Base-by-base conservation (phyloP, 805 yeast species). In the Nakazawaea wickerhamii region DNA sequence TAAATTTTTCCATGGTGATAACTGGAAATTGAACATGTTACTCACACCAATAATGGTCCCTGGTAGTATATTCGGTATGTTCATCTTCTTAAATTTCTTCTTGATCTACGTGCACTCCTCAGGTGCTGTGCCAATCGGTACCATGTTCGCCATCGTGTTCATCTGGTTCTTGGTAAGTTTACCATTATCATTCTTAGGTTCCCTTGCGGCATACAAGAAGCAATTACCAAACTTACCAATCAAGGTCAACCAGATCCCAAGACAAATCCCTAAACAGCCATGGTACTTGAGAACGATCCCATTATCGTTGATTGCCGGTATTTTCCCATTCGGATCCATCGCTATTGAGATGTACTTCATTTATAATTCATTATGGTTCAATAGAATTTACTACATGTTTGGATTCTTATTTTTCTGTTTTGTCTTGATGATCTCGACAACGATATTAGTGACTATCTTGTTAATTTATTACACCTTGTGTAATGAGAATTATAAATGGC, bases 341-440 rank as follows among this genome's bases (percentile, higher is more conserved):
- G 89, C 96, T 19, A 93, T 93, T 44, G 97, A 93, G 67, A 77
- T 93, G 77, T 90, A 88, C 64, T 91, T 89, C 67, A 86, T 93
- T 55, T 81, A 86, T 68, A 76, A 86, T 40, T 87, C 96, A 25
- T 65, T 93, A 51, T 91, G 99, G 99, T 87, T 85, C 64, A 89
- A 86, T 72, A 77, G 86, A 61, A 81, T 90, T 50, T 93, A 78
- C 71, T 93, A 90, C 73, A 91, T 93, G 98, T 93, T 93, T 71
- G 99, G 98, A 10, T 93, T 91, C 73, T 68, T 91, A 52, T 86
- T 90, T 63, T 80, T 90, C 67, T 89, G 96, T 54, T 81, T 86
- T 59, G 49, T 82, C n/a, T 70, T 90, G 57, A 84, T 88, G 87
- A 68, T 86, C 10, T 54, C 84, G 53, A 89, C 96, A 4, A 83